Conservation (phyloP, 805 yeast species). For the Yamadazyma phyllophila region DNA sequence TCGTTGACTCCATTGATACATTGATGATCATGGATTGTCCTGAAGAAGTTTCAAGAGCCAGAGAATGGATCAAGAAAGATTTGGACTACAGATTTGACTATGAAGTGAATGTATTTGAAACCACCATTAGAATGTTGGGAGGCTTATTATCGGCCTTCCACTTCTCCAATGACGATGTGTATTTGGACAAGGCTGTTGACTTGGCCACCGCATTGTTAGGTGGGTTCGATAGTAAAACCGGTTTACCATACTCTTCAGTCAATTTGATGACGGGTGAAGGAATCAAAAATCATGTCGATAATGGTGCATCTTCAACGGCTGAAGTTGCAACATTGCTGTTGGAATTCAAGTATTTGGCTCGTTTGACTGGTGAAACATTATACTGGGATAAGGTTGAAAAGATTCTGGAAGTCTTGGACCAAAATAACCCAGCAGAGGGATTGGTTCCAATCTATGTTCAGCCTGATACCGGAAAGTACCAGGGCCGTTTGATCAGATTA, state of each 20-base stretch:
- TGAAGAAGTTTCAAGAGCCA: conserved; percentile 62
- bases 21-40: conserved; percentile 70
- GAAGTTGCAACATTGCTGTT: conserved; percentile 85
- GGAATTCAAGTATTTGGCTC: conserved; percentile 79
- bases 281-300: conserved; percentile 56
- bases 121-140: conserved; percentile 93
- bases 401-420: conserved; percentile 67
- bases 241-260: conserved; percentile 77
- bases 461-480: conserved; percentile 71
- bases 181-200: conserved; percentile 73
- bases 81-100: conserved; percentile 70
- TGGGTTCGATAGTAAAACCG: conserved; percentile 63
- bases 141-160: conserved; percentile 85
- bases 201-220: conserved; percentile 72
- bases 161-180: conserved; percentile 64
- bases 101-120: conserved; percentile 81
- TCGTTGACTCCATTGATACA: conserved; percentile 85
- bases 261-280: conserved; percentile 68
- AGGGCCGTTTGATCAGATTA: conserved; percentile 64
- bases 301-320: conserved; percentile 84
- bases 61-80: conserved; percentile 70
- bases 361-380: conserved; percentile 71
- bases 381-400: conserved; percentile 81
- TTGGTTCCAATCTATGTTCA: conserved; percentile 77
- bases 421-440: conserved; percentile 65